These are phyloP conservation scores for Cyclaneusma minus DNA, from an alignment of 2,329 filamentous ascomycete species.

Conservation along the genomic window DNA sequence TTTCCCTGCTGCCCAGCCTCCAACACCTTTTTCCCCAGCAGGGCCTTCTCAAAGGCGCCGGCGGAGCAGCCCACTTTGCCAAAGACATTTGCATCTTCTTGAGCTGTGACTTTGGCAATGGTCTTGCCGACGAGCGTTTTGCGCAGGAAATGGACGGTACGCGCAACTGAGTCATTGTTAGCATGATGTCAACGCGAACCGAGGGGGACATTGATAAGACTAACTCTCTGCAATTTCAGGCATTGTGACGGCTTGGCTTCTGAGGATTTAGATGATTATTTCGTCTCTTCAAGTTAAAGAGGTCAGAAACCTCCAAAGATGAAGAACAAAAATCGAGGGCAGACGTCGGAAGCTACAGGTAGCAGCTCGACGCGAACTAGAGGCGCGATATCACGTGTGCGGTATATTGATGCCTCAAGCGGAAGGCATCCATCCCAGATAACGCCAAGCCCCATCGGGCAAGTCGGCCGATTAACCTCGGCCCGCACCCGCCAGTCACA, in stretches of 20 bases:
- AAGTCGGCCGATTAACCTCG: too few relatives aligned
- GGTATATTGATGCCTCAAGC: too few relatives aligned
- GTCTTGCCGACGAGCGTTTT: constrained; percentile 74
- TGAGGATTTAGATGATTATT: constrained; percentile 2
- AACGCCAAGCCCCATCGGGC: too few relatives aligned
- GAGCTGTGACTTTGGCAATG: constrained; percentile 52
- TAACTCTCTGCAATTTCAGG: constrained; percentile 47
- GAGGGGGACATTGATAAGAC: constrained; percentile 4
- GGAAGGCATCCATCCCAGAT: too few relatives aligned
- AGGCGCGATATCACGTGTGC: too few relatives aligned
- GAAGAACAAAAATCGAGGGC: too few relatives aligned
- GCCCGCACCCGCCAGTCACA: too few relatives aligned
- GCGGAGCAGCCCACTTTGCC: constrained; percentile 79
- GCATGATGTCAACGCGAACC: background rate
- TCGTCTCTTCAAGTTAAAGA: background rate
- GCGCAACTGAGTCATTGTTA: constrained; percentile 41
- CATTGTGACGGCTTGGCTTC: constrained; percentile 24
- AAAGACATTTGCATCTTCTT: constrained; percentile 74
- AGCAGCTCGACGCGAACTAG: too few relatives aligned
- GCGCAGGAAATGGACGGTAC: constrained; percentile 72
- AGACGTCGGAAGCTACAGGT: too few relatives aligned
- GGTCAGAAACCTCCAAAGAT: too few relatives aligned
- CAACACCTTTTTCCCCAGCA: constrained; percentile 57
- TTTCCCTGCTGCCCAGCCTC: constrained; percentile 78
- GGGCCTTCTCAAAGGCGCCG: constrained; percentile 53